Conservation (phyloP, 2,329 filamentous ascomycete genomes). For the Colletotrichum agaves region DNA sequence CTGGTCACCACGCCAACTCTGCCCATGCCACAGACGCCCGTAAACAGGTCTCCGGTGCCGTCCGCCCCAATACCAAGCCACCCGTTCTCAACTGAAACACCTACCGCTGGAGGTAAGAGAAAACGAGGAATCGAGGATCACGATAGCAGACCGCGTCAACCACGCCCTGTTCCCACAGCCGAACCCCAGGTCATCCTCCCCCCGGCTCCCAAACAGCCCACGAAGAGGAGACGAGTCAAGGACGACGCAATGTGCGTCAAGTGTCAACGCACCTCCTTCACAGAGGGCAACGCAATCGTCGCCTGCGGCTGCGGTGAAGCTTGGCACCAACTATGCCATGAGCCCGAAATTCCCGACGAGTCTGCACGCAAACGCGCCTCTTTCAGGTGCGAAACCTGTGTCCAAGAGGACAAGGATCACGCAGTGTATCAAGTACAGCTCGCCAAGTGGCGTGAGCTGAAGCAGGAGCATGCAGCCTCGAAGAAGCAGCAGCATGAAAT, state of each 20-base stretch:
- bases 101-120: slow-evolving; percentile 16
- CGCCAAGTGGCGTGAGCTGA: slow-evolving; percentile 36
- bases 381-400: slow-evolving; percentile 39
- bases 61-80: not conserved
- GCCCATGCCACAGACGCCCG: not conserved
- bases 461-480: slow-evolving; percentile 36
- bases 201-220: slow-evolving; percentile 23
- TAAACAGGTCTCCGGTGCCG: not conserved
- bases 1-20: slow-evolving; percentile 25
- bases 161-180: not conserved
- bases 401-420: slow-evolving; percentile 38
- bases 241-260: slow-evolving; percentile 39
- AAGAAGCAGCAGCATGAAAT: slow-evolving; percentile 43
- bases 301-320: slow-evolving; percentile 40
- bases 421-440: slow-evolving; percentile 34
- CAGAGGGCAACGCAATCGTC: slow-evolving; percentile 40
- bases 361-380: slow-evolving; percentile 32
- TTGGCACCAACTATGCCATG: slow-evolving; percentile 43
- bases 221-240: slow-evolving; percentile 34
- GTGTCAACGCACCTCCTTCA: slow-evolving; percentile 39
- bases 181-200: not conserved
- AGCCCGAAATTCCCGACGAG: slow-evolving; percentile 33
- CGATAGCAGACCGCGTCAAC: not conserved
- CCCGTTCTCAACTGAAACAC: not conserved
- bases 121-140: slow-evolving; percentile 8